phyloP scores from a whole-genome alignment of 805 yeast species.

The Ogataea dorogensis region DNA sequence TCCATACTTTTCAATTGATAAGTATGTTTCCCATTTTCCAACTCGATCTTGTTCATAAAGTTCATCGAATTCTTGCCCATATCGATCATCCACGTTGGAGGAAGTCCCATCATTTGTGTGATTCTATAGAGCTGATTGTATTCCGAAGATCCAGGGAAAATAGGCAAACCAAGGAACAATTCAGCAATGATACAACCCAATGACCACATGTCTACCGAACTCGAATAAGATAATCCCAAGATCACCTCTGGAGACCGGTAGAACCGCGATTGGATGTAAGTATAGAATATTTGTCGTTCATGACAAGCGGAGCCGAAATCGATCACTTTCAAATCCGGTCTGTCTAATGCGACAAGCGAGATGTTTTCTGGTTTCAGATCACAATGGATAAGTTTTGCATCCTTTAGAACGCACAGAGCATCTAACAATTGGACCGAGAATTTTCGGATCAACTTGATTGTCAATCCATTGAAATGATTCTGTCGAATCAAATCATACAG shows the following conservation, averaged over 20 bases:
- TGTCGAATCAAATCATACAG: constrained; percentile 88
- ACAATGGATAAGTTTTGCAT: constrained; percentile 86
- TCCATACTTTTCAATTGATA: constrained; percentile 40
- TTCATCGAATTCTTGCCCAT: constrained; percentile 82
- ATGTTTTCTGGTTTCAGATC: constrained; percentile 97
- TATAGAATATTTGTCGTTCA: constrained; percentile 82
- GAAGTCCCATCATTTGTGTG: constrained; percentile 75
- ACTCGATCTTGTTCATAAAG: constrained; percentile 44
- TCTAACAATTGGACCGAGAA: constrained; percentile 81
- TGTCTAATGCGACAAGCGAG: constrained; percentile 71
- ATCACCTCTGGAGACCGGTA: constrained; percentile 95
- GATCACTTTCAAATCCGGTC: constrained; percentile 85
- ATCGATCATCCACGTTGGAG: constrained; percentile 96
- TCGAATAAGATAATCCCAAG: constrained; percentile 85
- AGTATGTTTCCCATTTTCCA: constrained; percentile 26
- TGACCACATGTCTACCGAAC: constrained; percentile 85
- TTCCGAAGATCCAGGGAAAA: constrained; percentile 94
- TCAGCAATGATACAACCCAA: constrained; percentile 61
- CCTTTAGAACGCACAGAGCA: constrained; percentile 76
- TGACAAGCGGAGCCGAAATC: constrained; percentile 97
- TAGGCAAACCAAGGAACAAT: constrained; percentile 75
- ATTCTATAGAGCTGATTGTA: constrained; percentile 86
- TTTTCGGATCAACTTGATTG: constrained; percentile 71
- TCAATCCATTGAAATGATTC: constrained; percentile 89
- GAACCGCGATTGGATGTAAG: constrained; percentile 89